Percentiles rank a stretch among this genome's conserved stretches.
phyloP scores from a whole-genome alignment of 1,139 yeast genomes.

The Zygosaccharomyces sapae region DNA sequence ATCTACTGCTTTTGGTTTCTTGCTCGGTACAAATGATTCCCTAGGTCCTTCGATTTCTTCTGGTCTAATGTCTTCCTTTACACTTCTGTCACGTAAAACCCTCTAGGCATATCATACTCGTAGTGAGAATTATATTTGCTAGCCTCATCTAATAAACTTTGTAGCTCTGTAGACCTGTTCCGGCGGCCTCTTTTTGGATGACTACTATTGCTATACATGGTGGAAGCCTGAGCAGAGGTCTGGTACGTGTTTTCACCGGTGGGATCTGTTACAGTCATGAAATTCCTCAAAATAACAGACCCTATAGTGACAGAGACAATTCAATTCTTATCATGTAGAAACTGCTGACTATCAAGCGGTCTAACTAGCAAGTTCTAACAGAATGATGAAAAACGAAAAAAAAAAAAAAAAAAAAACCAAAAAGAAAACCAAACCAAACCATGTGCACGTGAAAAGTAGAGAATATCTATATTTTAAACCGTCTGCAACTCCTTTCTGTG shows the following conservation, averaged over 20 bases:
- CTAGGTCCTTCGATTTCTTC: neutral
- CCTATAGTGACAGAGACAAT: too few species aligned
- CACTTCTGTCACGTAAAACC: conserved; percentile 19
- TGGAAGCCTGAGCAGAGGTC: neutral
- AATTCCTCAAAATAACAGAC: too few species aligned
- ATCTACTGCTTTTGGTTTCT: neutral
- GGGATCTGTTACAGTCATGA: neutral
- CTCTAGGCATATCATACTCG: conserved; percentile 28
- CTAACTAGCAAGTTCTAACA: neutral
- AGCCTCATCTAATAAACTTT: conserved; percentile 36
- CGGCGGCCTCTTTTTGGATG: neutral
- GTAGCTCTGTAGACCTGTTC: conserved; percentile 10
- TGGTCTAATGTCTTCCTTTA: too few species aligned
- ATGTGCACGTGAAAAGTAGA: conserved; percentile 3
- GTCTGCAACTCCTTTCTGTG: neutral
- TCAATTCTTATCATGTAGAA: too few species aligned
- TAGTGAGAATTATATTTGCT: conserved; percentile 38
- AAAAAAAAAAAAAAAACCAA: neutral
- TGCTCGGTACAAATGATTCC: too few species aligned
- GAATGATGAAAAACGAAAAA: neutral
- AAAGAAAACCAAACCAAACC: too few species aligned
- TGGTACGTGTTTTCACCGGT: neutral
- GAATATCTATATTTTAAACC: neutral
- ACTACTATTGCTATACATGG: neutral
- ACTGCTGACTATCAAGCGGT: too few species aligned